Evolutionary conservation across 371 early-diverging fungal genomes (phyloP), one percentile per base, ranked within the genome.

Genomic region (Mortierella sp.): DNA sequence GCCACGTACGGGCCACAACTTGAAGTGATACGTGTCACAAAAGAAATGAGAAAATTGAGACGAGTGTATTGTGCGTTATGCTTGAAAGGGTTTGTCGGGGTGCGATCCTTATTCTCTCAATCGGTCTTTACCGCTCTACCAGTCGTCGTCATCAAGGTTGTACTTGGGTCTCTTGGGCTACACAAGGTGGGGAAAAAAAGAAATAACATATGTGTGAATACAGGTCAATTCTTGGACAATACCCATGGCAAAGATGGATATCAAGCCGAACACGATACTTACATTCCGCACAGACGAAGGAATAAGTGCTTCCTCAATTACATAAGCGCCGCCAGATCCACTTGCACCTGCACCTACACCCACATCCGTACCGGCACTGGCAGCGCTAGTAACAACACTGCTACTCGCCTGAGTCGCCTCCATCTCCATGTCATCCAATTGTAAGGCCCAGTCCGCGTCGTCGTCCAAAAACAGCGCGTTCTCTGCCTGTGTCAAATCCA

Each of bases 401-500:
- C 11, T 48, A 72, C 42, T 68, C n/a, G 70, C 57, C 38, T 57
- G 44, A 0, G 50, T 63, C 28, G 78, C 84, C 57, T 84, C 84
- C 73, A 78, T 80, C 19, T 84, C 84, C 11, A 80, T n/a, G 19
- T 84, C 84, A 26, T 80, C 80, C n/a, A 84, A 47, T 9, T 75
- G 80, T 0, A 26, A 75, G 16, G 58, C 78, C 84, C 84, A 84
- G 31, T 84, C 76, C 5, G 34, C 76, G 42, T 84, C 84, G 26
- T 84, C 81, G 16, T 78, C 81, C 75, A 84, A 70, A 55, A 78
- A 78, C 5, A 80, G 60, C 0, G 84, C 84, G 31, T 84, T 84
- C 60, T 84, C 84, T 24, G 80, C 63, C n/a, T 84, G 84, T 1
- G 76, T 70, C 14, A 83, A 60, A 57, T 79, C 83, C 54, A 79